Conservation (phyloP, 2,329 filamentous ascomycete species). For the Clonostachys chloroleuca region DNA sequence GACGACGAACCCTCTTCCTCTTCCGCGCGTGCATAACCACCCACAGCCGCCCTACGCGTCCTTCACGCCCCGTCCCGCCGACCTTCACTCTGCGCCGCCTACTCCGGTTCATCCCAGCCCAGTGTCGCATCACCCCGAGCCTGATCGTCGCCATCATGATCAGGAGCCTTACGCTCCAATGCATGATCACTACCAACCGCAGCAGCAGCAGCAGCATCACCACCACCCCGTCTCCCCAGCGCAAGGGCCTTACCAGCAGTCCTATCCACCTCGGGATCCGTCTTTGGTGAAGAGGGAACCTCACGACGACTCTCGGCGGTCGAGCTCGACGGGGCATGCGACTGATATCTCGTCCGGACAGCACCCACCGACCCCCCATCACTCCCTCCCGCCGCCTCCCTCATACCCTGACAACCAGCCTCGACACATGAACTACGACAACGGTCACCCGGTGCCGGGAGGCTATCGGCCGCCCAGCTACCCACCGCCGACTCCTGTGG, state of each 20-base stretch:
- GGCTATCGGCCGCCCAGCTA: conserved; percentile 32
- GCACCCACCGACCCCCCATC: conserved; percentile 21
- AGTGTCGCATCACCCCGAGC: conserved; percentile 27
- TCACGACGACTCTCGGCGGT: conserved; percentile 45
- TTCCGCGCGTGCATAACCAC: conserved; percentile 13
- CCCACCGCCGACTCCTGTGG: conserved; percentile 29
- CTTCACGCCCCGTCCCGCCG: conserved; percentile 20
- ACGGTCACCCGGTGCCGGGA: conserved; percentile 35
- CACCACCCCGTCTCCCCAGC: conserved; percentile 35
- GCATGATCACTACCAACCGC: conserved; percentile 42
- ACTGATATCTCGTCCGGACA: conserved; percentile 23
- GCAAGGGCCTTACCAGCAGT: conserved; percentile 33
- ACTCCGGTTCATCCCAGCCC: conserved; percentile 10
- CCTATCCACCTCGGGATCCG: conserved; percentile 40
- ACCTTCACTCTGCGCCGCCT: conserved; percentile 22
- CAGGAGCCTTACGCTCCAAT: conserved; percentile 49
- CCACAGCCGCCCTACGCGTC: conserved; percentile 24
- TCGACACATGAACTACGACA: conserved; percentile 51
- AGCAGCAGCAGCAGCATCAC: conserved; percentile 9
- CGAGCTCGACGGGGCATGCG: conserved; percentile 46
- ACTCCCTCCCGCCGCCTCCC: conserved; percentile 20
- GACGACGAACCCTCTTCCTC: conserved; percentile 16
- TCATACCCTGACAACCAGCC: conserved; percentile 39
- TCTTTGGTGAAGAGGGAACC: conserved; percentile 50
- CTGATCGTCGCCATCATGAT: conserved; percentile 53